phyloP scores from a whole-genome alignment of 106 monocot genomes.

The Allium sativum region DNA sequence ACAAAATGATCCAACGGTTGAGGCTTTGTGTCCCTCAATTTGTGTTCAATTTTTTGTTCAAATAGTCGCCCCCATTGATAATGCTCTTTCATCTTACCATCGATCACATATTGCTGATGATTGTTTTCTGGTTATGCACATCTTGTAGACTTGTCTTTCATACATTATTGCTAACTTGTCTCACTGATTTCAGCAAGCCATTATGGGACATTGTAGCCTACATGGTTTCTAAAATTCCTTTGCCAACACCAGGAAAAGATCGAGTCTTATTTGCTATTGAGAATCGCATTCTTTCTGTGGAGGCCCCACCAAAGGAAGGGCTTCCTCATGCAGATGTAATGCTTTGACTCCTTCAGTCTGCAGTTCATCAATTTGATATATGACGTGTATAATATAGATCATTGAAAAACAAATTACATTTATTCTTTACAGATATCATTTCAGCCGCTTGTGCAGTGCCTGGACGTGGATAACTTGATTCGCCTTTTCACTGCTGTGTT shows the following conservation, averaged over 20 bases:
- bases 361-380: too few species aligned
- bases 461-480: conserved; percentile 96
- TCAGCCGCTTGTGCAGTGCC: conserved; percentile 89
- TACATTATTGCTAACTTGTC: conserved; percentile 1
- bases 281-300: conserved; percentile 80
- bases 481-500: conserved; percentile 88
- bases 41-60: too few species aligned
- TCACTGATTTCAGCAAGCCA: conserved; percentile 55
- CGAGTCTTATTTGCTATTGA: conserved; percentile 81
- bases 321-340: conserved; percentile 97
- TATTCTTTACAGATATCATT: conserved; percentile 75
- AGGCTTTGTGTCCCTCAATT: too few species aligned
- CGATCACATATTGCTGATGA: not conserved
- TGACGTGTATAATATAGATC: too few species aligned
- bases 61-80: too few species aligned
- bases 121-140: not conserved
- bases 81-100: not conserved
- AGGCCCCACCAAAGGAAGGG: conserved; percentile 76
- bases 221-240: conserved; percentile 79
- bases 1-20: too few species aligned
- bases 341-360: conserved; percentile 1
- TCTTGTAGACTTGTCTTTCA: too few species aligned
- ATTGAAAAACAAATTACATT: conserved; percentile 1
- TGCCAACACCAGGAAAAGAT: conserved; percentile 85
- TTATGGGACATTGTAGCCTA: conserved; percentile 83